Evolutionary conservation across 176 grass and related monocot genomes (phyloP), one percentile per base, ranked within the genome.

Genomic region (Tillandsia leiboldiana): DNA sequence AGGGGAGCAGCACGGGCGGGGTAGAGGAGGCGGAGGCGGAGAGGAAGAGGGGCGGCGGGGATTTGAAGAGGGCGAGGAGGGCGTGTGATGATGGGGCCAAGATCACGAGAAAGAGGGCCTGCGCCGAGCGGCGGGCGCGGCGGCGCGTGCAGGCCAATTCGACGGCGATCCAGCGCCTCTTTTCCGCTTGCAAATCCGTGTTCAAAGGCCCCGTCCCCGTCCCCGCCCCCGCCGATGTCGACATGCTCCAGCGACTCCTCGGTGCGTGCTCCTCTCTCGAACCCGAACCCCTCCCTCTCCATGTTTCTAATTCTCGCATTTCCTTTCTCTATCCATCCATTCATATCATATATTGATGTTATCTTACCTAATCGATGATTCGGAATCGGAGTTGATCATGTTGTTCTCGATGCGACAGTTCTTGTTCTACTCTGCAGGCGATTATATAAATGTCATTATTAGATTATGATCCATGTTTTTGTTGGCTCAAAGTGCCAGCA

Each of bases 141-240:
- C 67, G 85, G 17, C 79, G 83, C 50, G 53, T 71, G 11, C 90
- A 94, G 74, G 77, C 89, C 20, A 64, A 79, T 26, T 3, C 79
- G 29, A 53, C 70, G n/a, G 70, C 70, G 9, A 72, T 92, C 53
- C 93, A 92, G 83, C 79, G 82, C 1, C 82, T 97, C 53, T 97
- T 97, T 76, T 80, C 70, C 69, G 79, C 86, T 1, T 97, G 93
- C 80, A 85, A 85, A 73, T 77, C 80, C 64, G 89, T 90, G 67
- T 97, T 97, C 81, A 52, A 70, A 54, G 93, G 93, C 0, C 74
- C 84, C 5, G 93, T 81, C 53, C 92, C 89, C 64, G 84, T 97
- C 9, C 93, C 89, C 51, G 63, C 8, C 20, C 86, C 83, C 15
- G 63, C 69, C 49, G 79, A 97, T 33, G 93, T 90, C 56, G 59